These are phyloP conservation scores for Hypoxylon subgilvum DNA, from an alignment of 495 filamentous ascomycete genomes.

Conservation along the genomic window DNA sequence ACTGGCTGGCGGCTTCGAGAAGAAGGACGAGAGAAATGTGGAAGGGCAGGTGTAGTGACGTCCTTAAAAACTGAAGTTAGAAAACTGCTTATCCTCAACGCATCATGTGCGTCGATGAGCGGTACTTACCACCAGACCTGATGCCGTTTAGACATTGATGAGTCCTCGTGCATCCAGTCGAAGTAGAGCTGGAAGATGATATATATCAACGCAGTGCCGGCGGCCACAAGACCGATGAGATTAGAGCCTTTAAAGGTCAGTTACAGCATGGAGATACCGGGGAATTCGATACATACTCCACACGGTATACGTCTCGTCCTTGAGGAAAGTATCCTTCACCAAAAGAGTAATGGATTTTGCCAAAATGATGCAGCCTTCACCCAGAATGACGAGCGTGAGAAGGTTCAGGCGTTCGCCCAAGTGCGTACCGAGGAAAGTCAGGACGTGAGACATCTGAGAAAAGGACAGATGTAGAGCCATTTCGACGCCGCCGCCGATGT, in stretches of 20 bases:
- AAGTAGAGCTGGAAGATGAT: constrained; percentile 76
- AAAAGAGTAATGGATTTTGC: constrained; percentile 33
- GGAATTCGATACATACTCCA: constrained; percentile 37
- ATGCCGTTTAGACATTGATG: constrained; percentile 58
- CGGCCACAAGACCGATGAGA: constrained; percentile 46
- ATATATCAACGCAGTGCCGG: constrained; percentile 61
- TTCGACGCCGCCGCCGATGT: constrained; percentile 63
- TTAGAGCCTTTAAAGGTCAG: constrained; percentile 34
- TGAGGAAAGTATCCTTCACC: constrained; percentile 41
- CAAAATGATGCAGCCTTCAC: constrained; percentile 56
- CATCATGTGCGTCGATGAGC: constrained; percentile 53
- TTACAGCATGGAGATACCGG: constrained; percentile 11
- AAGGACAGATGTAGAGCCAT: constrained; percentile 59
- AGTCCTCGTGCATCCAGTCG: constrained; percentile 58
- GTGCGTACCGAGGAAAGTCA: constrained; percentile 70
- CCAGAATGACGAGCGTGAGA: constrained; percentile 72
- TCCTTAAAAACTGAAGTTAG: constrained; percentile 42
- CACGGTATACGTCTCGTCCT: constrained; percentile 49
- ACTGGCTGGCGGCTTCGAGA: constrained; percentile 41
- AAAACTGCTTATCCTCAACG: constrained; percentile 14
- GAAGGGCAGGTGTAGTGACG: constrained; percentile 71
- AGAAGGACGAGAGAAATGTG: constrained; percentile 58
- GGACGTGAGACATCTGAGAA: constrained; percentile 58
- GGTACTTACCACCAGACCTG: constrained; percentile 48
- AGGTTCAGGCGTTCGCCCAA: constrained; percentile 70